These are phyloP conservation scores for Adenanthera pavonina DNA, from an alignment of 306 rosid species.

Conservation along the genomic window DNA sequence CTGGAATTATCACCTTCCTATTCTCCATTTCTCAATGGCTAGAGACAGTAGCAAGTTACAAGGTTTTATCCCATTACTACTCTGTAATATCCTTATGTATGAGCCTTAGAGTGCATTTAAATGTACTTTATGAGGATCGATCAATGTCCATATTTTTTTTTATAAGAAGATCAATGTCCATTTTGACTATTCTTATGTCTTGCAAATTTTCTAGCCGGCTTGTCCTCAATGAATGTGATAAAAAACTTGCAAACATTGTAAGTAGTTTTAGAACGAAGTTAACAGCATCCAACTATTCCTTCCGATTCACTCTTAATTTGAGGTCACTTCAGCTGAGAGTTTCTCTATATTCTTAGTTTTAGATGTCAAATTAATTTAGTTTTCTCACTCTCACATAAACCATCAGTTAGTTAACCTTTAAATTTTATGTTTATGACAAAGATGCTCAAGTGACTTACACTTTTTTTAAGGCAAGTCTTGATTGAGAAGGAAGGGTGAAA, in stretches of 20 bases:
- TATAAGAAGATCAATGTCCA: too few relatives aligned
- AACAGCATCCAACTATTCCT: not conserved
- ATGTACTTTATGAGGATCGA: not conserved
- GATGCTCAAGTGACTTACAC: not conserved
- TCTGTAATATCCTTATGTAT: too few relatives aligned
- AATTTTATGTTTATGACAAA: not conserved
- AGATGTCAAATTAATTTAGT: not conserved
- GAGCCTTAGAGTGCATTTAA: not conserved
- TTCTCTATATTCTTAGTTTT: not conserved
- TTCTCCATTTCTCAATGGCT: conserved; percentile 92
- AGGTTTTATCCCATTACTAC: conserved; percentile 50
- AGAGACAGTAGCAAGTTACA: conserved; percentile 77
- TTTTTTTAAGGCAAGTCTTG: not conserved
- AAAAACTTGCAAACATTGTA: not conserved
- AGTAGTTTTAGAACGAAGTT: not conserved
- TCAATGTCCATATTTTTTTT: too few relatives aligned
- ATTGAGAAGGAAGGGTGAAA: not conserved
- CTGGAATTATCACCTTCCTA: conserved; percentile 79
- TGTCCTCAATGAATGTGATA: not conserved
- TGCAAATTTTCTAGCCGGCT: not conserved
- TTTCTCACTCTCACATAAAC: not conserved
- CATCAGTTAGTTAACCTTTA: not conserved
- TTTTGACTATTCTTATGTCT: not conserved
- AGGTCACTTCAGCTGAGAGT: not conserved
- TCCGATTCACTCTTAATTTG: not conserved